Percentiles rank a stretch among this genome's conserved stretches.
Evolutionary conservation across 2,329 filamentous ascomycete species (phyloP).

Genomic region (Stachybotrys chlorohalonatus): DNA sequence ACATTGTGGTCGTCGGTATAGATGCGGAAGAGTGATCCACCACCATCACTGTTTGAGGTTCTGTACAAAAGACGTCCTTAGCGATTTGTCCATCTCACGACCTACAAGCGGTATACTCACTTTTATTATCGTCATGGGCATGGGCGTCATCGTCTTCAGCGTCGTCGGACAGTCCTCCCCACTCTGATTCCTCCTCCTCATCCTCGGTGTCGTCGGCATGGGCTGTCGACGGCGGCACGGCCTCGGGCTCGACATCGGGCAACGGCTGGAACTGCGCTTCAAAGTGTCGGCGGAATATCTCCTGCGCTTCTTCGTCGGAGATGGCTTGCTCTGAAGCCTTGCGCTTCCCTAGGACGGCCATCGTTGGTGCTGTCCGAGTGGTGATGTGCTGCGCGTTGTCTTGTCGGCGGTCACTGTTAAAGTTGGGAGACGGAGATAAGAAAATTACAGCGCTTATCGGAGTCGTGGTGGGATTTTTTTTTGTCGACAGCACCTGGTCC

Average conservation of each 20-base stretch:
- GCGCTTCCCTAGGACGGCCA: slow-evolving; percentile 41
- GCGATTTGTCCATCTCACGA: background rate
- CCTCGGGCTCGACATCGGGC: slow-evolving; percentile 18
- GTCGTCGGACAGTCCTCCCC: slow-evolving; percentile 18
- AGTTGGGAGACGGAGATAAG: no score
- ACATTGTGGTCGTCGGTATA: slow-evolving; percentile 35
- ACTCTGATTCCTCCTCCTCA: slow-evolving; percentile 14
- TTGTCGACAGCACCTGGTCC: no score
- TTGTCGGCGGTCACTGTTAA: no score
- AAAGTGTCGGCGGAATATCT: slow-evolving; percentile 75
- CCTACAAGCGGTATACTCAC: background rate
- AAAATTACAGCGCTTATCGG: no score
- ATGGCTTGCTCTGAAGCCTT: slow-evolving; percentile 26
- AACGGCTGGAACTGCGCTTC: slow-evolving; percentile 81
- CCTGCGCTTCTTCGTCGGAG: slow-evolving; percentile 50
- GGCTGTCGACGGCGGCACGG: slow-evolving; percentile 9
- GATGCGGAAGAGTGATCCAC: slow-evolving; percentile 46
- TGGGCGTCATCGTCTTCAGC: slow-evolving; percentile 13
- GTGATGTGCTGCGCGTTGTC: no score
- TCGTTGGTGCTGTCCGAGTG: slow-evolving; percentile 9
- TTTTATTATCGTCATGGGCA: background rate
- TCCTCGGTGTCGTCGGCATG: slow-evolving; percentile 3
- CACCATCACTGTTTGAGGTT: slow-evolving; percentile 40
- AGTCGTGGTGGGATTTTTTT: no score
- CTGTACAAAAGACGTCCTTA: slow-evolving; percentile 6